phyloP scores from a whole-genome alignment of 306 rosid species.

The Delonix regia region DNA sequence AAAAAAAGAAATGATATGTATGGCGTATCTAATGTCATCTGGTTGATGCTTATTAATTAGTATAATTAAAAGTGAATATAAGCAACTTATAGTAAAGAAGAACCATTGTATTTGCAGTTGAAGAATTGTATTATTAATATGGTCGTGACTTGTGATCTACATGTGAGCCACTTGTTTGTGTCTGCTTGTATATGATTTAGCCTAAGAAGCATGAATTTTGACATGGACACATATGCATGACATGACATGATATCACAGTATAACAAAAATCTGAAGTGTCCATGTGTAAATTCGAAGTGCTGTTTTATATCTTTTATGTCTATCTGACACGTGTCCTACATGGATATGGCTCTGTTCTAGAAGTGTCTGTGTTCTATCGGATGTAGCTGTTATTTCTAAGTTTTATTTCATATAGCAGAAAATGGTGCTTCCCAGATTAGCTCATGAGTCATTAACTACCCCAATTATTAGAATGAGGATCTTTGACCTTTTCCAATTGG shows the following conservation, averaged over 20 bases:
- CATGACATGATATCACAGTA: no score
- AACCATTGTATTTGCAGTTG: no score
- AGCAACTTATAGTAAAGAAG: no score
- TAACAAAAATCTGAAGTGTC: no score
- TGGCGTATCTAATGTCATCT: no score
- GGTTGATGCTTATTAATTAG: slow-evolving; percentile 1
- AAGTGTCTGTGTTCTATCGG: background rate
- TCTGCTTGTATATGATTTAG: background rate
- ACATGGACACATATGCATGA: no score
- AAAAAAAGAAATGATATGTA: background rate
- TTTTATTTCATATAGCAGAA: background rate
- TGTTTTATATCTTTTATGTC: background rate
- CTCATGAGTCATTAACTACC: background rate
- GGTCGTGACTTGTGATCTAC: no score
- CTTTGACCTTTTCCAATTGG: slow-evolving; percentile 37
- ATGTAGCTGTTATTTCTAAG: background rate
- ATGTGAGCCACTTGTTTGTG: background rate
- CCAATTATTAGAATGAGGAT: slow-evolving; percentile 43
- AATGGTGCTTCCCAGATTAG: background rate
- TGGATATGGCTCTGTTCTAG: background rate
- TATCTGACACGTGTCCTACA: background rate
- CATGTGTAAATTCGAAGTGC: background rate
- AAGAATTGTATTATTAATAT: no score
- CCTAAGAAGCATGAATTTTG: no score
- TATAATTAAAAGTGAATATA: background rate